Evolutionary conservation across 2,329 filamentous ascomycete genomes (phyloP).

Genomic region (Penicillium sp.): DNA sequence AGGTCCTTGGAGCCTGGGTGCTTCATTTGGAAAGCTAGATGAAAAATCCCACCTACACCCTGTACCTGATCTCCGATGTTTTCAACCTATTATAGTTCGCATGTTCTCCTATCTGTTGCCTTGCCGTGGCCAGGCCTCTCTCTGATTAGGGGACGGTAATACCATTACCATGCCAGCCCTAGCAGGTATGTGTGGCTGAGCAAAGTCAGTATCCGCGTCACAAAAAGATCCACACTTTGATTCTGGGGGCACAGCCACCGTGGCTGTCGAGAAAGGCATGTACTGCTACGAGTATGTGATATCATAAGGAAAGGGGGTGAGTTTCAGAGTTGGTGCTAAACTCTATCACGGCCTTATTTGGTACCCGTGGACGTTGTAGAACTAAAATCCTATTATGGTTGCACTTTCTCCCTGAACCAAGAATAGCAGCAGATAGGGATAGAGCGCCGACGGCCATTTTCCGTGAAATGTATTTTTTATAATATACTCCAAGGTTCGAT

Average conservation of each 20-base stretch:
- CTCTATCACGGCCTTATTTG: neutral
- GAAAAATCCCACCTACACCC: neutral
- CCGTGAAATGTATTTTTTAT: neutral
- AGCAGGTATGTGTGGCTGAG: slow-evolving; percentile 22
- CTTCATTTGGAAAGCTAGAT: neutral
- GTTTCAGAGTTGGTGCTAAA: neutral
- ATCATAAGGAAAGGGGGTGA: slow-evolving; percentile 8
- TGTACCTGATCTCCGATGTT: neutral
- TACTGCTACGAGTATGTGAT: slow-evolving; percentile 9
- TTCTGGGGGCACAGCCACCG: slow-evolving; percentile 17
- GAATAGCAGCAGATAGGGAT: neutral
- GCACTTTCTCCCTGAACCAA: neutral
- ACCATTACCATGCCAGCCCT: slow-evolving; percentile 18
- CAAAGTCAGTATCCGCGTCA: slow-evolving; percentile 15
- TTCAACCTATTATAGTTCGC: neutral
- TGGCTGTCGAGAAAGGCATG: slow-evolving; percentile 12
- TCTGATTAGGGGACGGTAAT: slow-evolving; percentile 7
- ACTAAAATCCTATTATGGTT: neutral
- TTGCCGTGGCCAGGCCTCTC: neutral
- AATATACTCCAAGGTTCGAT: neutral
- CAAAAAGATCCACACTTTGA: slow-evolving; percentile 12
- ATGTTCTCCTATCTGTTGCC: neutral
- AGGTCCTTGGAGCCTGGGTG: neutral
- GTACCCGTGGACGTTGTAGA: too few species aligned
- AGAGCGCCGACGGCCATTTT: neutral